These are phyloP conservation scores for Rhynchosporium agropyri DNA, from an alignment of 2,329 filamentous ascomycete genomes.

Conservation along the genomic window DNA sequence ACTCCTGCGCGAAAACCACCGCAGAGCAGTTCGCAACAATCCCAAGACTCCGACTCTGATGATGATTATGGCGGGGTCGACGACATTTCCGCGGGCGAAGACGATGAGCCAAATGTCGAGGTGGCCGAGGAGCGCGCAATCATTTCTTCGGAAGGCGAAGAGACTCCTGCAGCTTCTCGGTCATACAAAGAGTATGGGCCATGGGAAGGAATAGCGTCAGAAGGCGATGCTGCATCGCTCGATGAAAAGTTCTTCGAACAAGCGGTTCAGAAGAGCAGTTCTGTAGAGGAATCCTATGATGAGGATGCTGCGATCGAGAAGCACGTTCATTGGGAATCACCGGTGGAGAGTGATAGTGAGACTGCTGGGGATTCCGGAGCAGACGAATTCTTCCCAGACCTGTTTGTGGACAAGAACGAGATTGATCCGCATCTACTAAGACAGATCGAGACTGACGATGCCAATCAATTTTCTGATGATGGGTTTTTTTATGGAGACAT, in stretches of 20 bases:
- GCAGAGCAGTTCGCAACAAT: slow-evolving; percentile 20
- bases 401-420: slow-evolving; percentile 75
- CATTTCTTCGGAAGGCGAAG: slow-evolving; percentile 52
- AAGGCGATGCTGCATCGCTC: slow-evolving; percentile 37
- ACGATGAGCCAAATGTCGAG: slow-evolving; percentile 77
- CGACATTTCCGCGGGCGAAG: slow-evolving; percentile 77
- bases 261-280: slow-evolving; percentile 18
- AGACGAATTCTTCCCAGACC: slow-evolving; percentile 72
- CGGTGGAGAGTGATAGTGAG: slow-evolving; percentile 68
- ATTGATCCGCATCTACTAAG: slow-evolving; percentile 73
- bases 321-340: slow-evolving; percentile 75
- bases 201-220: slow-evolving; percentile 59
- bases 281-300: slow-evolving; percentile 17
- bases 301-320: slow-evolving; percentile 18
- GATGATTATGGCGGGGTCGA: slow-evolving; percentile 73
- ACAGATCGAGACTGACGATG: slow-evolving; percentile 71
- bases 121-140: slow-evolving; percentile 79
- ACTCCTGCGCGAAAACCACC: slow-evolving; percentile 39
- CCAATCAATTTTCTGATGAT: slow-evolving; percentile 45
- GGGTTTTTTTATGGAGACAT: slow-evolving; percentile 20
- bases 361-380: slow-evolving; percentile 62
- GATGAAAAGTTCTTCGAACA: slow-evolving; percentile 44
- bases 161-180: slow-evolving; percentile 44
- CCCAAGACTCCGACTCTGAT: slow-evolving; percentile 62
- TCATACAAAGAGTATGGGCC: slow-evolving; percentile 46